phyloP scores from a whole-genome alignment of 75 land plant genomes.

The Chamaecyparis obtusa region DNA sequence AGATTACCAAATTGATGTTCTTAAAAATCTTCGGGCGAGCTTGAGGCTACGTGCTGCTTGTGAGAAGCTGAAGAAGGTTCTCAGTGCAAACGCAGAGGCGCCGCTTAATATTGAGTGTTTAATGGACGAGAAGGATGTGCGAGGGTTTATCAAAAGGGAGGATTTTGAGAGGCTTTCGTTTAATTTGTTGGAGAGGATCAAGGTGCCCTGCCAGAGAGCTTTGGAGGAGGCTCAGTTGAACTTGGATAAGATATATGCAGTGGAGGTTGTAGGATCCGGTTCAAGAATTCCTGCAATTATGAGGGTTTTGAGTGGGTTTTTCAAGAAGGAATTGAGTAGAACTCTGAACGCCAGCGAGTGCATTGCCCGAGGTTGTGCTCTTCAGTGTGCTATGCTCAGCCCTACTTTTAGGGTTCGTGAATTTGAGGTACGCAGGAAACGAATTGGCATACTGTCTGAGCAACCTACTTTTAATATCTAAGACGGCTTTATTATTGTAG shows the following conservation, averaged over 20 bases:
- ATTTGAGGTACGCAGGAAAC: slow-evolving; percentile 58
- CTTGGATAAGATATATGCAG: slow-evolving; percentile 49
- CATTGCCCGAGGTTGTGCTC: slow-evolving; percentile 93
- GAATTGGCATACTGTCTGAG: background rate
- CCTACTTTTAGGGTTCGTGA: slow-evolving; percentile 85
- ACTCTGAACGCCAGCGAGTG: slow-evolving; percentile 97
- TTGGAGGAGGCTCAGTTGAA: slow-evolving; percentile 58
- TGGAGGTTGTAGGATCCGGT: slow-evolving; percentile 96
- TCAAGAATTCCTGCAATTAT: slow-evolving; percentile 86
- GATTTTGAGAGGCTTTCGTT: slow-evolving; percentile 81
- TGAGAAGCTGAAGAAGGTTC: slow-evolving; percentile 81
- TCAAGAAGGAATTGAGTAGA: slow-evolving; percentile 76
- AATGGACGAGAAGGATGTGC: slow-evolving; percentile 93
- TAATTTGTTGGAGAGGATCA: slow-evolving; percentile 59
- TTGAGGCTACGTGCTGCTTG: slow-evolving; percentile 62
- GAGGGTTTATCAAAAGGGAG: slow-evolving; percentile 82
- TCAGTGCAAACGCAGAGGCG: slow-evolving; percentile 86
- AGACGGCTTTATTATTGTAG: background rate
- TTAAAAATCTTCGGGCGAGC: slow-evolving; percentile 61
- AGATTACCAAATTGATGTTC: slow-evolving; percentile 64
- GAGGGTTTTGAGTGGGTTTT: slow-evolving; percentile 50
- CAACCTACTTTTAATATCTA: too few species aligned
- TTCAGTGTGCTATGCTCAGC: slow-evolving; percentile 98
- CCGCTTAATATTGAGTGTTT: slow-evolving; percentile 83
- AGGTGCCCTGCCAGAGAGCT: slow-evolving; percentile 66